Evolutionary conservation across 345 rosid species (phyloP), one percentile per base, ranked within the genome.

Genomic region (Hypericum androsaemum): DNA sequence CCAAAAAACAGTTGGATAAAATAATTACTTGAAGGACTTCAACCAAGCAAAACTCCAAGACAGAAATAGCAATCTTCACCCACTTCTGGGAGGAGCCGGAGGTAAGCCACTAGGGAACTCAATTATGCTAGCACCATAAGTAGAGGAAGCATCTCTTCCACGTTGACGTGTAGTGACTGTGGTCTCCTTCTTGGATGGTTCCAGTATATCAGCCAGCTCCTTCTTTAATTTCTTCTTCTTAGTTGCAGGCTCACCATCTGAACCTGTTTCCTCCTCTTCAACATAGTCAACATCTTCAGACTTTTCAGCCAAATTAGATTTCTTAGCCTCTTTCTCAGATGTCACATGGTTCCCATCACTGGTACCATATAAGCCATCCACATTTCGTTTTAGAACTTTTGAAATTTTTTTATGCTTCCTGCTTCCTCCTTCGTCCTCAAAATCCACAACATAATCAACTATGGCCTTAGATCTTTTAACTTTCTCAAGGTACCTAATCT

Each of bases 131-230:
- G 39, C 12, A 41, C 64, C 76, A 51, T 42, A 11, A 32, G 66
- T 43, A 10, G 65, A 39, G 28, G 44, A 67, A 56, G 80, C 72
- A 64, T 71, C 85, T 69, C 73, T 78, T 69, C 85, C 65, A 38
- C 66, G 65, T 41, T 61, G 66, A 50, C 62, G 66, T 6, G 62
- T 56, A 6, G 66, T 56, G 15, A 61, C 47, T 8, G 62, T 67
- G 54, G 52, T 51, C 52, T 67, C 66, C 50, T 61, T 57, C 55
- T 61, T 67, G 3, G 66, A 46, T 12, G 56, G 51, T 12, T 37
- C 66, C 41, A 58, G 17, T 61, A 61, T 10, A 45, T 67, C 62
- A 40, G 32, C 62, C 42, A 61, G 57, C 47, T 67, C 71, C 55
- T 56, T 61, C 50, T 59, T 56, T 46, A 49, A 5, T 40, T 41